Evolutionary conservation across 371 early-diverging fungal species (phyloP).

Genomic region (Syncephalastrum racemosum): DNA sequence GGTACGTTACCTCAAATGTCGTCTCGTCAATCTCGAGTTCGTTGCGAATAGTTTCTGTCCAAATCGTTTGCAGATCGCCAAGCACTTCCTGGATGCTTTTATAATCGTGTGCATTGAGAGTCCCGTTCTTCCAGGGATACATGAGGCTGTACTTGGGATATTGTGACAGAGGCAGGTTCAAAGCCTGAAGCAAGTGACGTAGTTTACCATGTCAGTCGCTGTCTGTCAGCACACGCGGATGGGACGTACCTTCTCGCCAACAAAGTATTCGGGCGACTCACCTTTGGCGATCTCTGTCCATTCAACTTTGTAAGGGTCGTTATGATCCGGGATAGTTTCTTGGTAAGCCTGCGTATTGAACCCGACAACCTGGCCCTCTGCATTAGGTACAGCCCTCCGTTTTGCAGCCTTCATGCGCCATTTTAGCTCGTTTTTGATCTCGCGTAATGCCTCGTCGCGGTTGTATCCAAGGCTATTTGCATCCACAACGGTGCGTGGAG

Average conservation of each 20-base stretch:
- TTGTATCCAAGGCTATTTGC: conserved; percentile 7
- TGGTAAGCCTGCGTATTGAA: conserved; percentile 70
- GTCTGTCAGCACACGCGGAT: neutral
- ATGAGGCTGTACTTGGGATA: conserved; percentile 41
- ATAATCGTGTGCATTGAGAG: conserved; percentile 77
- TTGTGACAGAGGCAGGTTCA: conserved; percentile 37
- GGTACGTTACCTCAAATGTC: conserved; percentile 52
- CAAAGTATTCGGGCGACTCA: conserved; percentile 43
- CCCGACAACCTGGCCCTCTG: conserved; percentile 65
- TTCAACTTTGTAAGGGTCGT: conserved; percentile 87
- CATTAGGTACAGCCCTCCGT: conserved; percentile 75
- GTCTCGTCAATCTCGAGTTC: conserved; percentile 67
- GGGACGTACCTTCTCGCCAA: conserved; percentile 62
- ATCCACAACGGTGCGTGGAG: conserved; percentile 13
- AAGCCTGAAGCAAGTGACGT: conserved; percentile 25
- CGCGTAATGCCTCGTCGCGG: conserved; percentile 36
- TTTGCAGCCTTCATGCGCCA: conserved; percentile 80
- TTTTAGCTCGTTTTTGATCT: conserved; percentile 63
- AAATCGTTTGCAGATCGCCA: conserved; percentile 78
- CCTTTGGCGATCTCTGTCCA: conserved; percentile 61
- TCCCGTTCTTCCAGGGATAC: conserved; percentile 75
- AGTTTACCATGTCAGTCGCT: conserved; percentile 15
- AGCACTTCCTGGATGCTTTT: conserved; percentile 60
- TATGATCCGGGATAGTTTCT: conserved; percentile 81
- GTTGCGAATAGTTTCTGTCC: conserved; percentile 68